Base-by-base conservation (phyloP, 345 rosid genomes). In the Salix udensis region DNA sequence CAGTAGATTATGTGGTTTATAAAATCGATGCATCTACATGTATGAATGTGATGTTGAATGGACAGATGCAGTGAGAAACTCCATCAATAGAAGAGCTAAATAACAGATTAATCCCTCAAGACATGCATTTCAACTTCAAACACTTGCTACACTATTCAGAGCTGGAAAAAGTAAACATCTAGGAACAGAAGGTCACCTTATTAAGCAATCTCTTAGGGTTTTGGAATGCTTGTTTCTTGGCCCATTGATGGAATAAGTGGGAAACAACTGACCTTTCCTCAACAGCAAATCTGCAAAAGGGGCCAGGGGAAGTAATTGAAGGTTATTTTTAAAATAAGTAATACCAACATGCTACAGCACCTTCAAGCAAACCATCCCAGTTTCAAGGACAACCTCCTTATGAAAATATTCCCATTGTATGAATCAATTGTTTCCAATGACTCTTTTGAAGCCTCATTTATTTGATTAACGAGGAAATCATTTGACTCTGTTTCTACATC, bases 191-290 rank as follows among this genome's bases (percentile, higher is more conserved):
- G 64, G 66, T 80, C 65, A 90, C 98, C 91, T 94, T 95, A 85
- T 84, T 88, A 78, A 92, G 88, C 82, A 95, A 86, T 76, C 97
- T 92, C 87, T 82, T 90, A 19, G 97, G 97, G 18, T 89, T 91
- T 73, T 90, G 92, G 81, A 95, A 95, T 61, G 98, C 98, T 80
- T 74, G 82, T 85, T 88, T 95, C 89, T 88, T 95, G 60, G 97
- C 98, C 98, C 98, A 95, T 77, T 85, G 90, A 84, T 88, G 97
- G 82, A 95, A 95, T 78, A 95, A 68, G 82, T 95, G 98, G 53
- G 98, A 92, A 81, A 95, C 89, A 66, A 90, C 79, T 67, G 89
- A 87, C 76, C 98, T 90, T 21, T 89, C 96, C 72, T 90, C 97
- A 77, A 90, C 94, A 65, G 79, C 75, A 48, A 94, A 94, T 86